Evolutionary conservation across 352 stramenopile species (phyloP), one percentile per base, ranked within the genome.

Genomic region (Globisporangium nunn): DNA sequence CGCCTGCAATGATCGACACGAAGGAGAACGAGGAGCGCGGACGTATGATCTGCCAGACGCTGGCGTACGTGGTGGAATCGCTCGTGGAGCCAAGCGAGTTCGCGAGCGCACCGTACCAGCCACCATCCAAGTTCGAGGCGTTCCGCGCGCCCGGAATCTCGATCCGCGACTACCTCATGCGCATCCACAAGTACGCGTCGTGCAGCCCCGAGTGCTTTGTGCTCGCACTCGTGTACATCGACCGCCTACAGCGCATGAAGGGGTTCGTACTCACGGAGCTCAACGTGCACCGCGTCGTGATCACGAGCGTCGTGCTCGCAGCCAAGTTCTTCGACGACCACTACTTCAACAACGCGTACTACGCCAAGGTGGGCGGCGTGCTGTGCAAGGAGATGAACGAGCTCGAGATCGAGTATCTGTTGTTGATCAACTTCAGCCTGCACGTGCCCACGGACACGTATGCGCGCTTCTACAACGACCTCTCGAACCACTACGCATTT

Each of bases 261-360:
- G 93, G 95, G 52, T 97, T 99, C 58, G 75, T 97, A 18, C 76
- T 99, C 23, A 98, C 96, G 17, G 86, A 96, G 37, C 79, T 99
- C 12, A 99, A 99, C 66, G 95, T 99, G 31, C 96, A 99, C 66
- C 93, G 96, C 47, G 91, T 99, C 4, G 76, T 99, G 46, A 98
- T 99, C 68, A 99, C 96, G 51, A 89, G 91, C 47, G 80, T 99
- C 58, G 93, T 99, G 60, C 68, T 99, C 7, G 96, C 96, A 6
- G 96, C 97, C 59, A 99, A 99, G 77, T 99, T 99, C 74, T 99
- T 99, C 63, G 97, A 99, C 70, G 97, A 99, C 81, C 93, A 98
- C 48, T 99, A 99, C 78, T 99, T 98, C 72, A 99, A 98, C 67
- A 99, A 99, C 75, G 95, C 96, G 23, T 99, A 98, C 82, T 99